These are phyloP conservation scores for Abrus pulchellus DNA, from an alignment of 306 rosid species.

Conservation along the genomic window DNA sequence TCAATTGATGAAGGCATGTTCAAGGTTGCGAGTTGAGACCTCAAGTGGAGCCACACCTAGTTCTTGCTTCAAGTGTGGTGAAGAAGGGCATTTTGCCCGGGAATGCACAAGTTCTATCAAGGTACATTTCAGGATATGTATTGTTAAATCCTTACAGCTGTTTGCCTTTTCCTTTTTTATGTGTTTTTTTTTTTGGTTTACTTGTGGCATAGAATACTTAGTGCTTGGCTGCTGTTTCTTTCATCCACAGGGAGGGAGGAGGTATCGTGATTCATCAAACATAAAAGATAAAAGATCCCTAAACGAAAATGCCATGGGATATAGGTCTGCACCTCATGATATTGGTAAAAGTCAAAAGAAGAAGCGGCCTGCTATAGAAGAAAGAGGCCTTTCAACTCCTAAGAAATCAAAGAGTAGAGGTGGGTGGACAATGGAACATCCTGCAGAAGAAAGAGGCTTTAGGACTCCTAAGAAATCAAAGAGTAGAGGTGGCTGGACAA, in stretches of 20 bases:
- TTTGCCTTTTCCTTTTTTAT: neutral
- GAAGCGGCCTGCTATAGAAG: slow-evolving; percentile 61
- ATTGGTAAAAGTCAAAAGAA: slow-evolving; percentile 53
- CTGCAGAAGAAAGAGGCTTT: slow-evolving; percentile 47
- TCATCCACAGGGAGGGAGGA: slow-evolving; percentile 61
- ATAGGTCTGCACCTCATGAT: slow-evolving; percentile 70
- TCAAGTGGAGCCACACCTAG: slow-evolving; percentile 58
- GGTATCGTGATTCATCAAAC: slow-evolving; percentile 54
- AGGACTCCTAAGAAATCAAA: slow-evolving; percentile 50
- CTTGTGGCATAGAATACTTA: slow-evolving; percentile 2
- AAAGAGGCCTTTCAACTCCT: slow-evolving; percentile 51
- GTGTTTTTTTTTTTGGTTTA: neutral
- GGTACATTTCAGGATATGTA: slow-evolving; percentile 51
- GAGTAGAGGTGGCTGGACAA: slow-evolving; percentile 58
- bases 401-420: slow-evolving; percentile 60
- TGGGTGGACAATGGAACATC: slow-evolving; percentile 63
- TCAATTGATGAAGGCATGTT: slow-evolving; percentile 65
- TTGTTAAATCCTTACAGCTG: slow-evolving; percentile 3
- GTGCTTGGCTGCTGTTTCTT: neutral
- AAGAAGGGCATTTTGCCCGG: slow-evolving; percentile 93
- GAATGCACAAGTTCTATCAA: slow-evolving; percentile 67
- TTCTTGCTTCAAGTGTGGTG: slow-evolving; percentile 83
- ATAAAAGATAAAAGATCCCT: slow-evolving; percentile 52
- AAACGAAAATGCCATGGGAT: slow-evolving; percentile 56
- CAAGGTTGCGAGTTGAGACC: slow-evolving; percentile 62